Evolutionary conservation across 1,284 basidiomycete genomes (phyloP).

Genomic region (Malassezia caprae): DNA sequence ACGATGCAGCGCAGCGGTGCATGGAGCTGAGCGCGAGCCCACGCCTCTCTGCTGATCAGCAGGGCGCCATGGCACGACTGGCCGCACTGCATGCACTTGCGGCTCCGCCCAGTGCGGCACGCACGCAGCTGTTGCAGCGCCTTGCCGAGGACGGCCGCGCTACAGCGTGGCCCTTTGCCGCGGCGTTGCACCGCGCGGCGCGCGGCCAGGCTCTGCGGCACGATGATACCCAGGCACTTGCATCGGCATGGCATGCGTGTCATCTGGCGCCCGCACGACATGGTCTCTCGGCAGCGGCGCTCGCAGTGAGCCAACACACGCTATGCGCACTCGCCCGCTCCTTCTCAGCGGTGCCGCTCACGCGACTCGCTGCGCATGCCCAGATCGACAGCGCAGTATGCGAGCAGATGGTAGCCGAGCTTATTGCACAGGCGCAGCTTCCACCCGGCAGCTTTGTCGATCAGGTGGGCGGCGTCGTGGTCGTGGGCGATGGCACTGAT

Average conservation of each 20-base stretch:
- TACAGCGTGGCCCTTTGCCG: slow-evolving; percentile 64
- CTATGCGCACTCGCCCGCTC: slow-evolving; percentile 77
- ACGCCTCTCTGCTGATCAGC: slow-evolving; percentile 30
- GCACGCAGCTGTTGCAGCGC: slow-evolving; percentile 78
- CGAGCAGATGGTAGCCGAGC: slow-evolving; percentile 1
- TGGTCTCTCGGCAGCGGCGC: slow-evolving; percentile 59
- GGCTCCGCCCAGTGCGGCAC: slow-evolving; percentile 91
- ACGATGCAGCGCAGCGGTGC: slow-evolving; percentile 87
- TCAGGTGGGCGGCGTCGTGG: not conserved
- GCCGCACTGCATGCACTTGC: slow-evolving; percentile 91
- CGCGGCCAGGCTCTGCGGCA: slow-evolving; percentile 5
- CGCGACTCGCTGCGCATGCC: not conserved
- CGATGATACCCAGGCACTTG: not conserved
- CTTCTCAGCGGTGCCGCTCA: slow-evolving; percentile 13
- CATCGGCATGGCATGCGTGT: slow-evolving; percentile 48
- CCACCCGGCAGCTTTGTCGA: not conserved
- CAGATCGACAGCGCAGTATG: not conserved
- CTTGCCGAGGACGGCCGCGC: slow-evolving; percentile 81
- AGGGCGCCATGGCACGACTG: slow-evolving; percentile 50
- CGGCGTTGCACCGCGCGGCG: slow-evolving; percentile 60
- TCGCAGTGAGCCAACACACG: slow-evolving; percentile 97
- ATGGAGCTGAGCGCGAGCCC: slow-evolving; percentile 61
- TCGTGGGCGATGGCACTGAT: not conserved
- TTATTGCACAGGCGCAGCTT: slow-evolving; percentile 1
- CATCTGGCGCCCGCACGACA: slow-evolving; percentile 62